Evolutionary conservation across 257 asterid species (phyloP).

Genomic region (Solanum paucissectum): DNA sequence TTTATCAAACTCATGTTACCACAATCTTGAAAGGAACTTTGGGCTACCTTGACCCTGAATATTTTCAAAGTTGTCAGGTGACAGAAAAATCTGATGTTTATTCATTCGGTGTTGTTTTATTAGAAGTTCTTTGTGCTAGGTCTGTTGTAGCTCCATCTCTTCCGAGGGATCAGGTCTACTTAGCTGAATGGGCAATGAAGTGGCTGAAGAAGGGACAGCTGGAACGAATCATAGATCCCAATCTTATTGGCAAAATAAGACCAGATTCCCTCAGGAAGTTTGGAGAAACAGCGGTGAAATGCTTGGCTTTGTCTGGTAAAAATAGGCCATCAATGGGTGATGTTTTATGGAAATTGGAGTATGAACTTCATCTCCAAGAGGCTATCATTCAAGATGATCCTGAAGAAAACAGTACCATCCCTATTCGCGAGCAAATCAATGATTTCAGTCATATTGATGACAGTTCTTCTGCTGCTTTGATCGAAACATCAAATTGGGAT

Average conservation of each 20-base stretch:
- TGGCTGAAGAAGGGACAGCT: not conserved
- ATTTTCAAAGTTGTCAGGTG: rapidly evolving
- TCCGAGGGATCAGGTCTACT: not conserved
- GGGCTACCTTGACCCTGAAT: not conserved
- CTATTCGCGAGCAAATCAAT: no score
- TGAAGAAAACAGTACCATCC: no score
- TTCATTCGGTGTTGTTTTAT: not conserved
- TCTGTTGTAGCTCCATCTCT: not conserved
- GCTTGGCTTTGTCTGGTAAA: not conserved
- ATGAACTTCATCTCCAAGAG: no score
- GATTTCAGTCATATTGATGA: no score
- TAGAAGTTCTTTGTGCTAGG: not conserved
- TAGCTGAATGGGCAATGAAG: not conserved
- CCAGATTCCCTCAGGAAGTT: not conserved
- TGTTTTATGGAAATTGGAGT: not conserved
- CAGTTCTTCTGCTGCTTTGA: not conserved
- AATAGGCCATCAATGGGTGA: not conserved
- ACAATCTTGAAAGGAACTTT: rapidly evolving
- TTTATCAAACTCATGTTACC: not conserved
- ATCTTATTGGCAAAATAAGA: not conserved
- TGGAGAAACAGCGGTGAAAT: not conserved
- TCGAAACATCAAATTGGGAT: not conserved
- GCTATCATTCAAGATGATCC: no score
- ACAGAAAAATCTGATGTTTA: not conserved
- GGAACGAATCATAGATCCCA: not conserved